phyloP scores from a whole-genome alignment of 2,329 filamentous ascomycete species.

The Exophiala aquamarina region DNA sequence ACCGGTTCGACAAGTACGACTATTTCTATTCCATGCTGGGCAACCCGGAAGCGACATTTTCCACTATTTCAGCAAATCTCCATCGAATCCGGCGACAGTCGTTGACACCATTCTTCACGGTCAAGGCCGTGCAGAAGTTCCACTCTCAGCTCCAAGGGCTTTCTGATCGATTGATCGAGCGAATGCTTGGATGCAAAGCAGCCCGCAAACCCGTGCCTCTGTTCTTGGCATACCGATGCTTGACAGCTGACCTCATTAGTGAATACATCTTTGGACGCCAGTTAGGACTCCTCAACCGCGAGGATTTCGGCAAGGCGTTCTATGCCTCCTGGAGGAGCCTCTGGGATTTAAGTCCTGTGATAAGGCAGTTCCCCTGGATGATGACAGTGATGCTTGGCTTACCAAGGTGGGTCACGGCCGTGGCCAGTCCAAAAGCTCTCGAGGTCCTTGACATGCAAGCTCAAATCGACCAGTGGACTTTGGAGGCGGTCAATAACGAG shows the following conservation, averaged over 20 bases:
- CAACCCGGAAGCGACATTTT: conserved; percentile 30
- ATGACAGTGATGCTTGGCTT: background rate
- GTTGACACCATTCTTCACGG: conserved; percentile 25
- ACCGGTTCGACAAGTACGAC: conserved; percentile 1
- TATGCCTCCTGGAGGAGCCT: conserved; percentile 13
- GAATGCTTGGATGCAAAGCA: conserved; percentile 25
- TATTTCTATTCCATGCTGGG: background rate
- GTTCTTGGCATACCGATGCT: conserved; percentile 33
- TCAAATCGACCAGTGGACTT: background rate
- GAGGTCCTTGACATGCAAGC: background rate
- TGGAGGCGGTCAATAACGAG: background rate
- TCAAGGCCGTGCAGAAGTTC: conserved; percentile 13
- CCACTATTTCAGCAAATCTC: conserved; percentile 28
- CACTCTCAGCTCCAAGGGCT: conserved; percentile 23
- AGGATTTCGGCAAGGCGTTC: conserved; percentile 34
- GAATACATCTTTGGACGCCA: conserved; percentile 34
- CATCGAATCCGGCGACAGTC: conserved; percentile 22
- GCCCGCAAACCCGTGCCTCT: conserved; percentile 25
- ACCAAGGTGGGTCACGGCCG: background rate
- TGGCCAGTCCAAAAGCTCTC: background rate
- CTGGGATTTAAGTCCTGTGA: background rate
- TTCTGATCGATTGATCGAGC: conserved; percentile 24
- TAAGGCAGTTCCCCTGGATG: background rate
- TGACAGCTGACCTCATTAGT: conserved; percentile 47
- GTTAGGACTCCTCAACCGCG: conserved; percentile 29